Conservation (phyloP, 2,329 filamentous ascomycete genomes). For the Gaeumannomyces tritici region DNA sequence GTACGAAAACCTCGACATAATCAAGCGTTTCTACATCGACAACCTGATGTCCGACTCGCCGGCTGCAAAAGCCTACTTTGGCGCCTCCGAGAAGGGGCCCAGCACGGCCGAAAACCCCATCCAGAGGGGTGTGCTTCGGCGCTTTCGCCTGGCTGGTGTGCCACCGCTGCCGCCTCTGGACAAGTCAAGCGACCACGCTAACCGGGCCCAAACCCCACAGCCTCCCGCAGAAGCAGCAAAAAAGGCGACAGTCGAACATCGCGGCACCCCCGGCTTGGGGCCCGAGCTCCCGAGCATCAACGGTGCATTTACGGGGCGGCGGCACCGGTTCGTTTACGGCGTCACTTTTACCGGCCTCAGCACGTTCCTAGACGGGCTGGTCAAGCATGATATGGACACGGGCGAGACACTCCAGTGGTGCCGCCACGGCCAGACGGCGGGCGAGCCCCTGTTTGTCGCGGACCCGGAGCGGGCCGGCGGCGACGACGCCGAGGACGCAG, state of each 20-base stretch:
- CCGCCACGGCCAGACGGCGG: slow-evolving; percentile 50
- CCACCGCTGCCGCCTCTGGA: not conserved
- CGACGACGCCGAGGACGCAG: slow-evolving; percentile 48
- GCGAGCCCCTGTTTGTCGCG: slow-evolving; percentile 59
- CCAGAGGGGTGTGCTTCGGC: slow-evolving; percentile 1
- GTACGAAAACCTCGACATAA: slow-evolving; percentile 36
- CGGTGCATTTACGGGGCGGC: slow-evolving; percentile 23
- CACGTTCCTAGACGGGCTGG: slow-evolving; percentile 30
- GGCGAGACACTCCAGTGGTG: slow-evolving; percentile 9
- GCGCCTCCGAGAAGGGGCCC: not conserved
- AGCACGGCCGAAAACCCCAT: not conserved
- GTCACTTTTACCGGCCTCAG: slow-evolving; percentile 25
- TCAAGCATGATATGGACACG: slow-evolving; percentile 31
- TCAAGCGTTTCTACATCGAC: slow-evolving; percentile 42
- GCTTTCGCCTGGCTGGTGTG: slow-evolving; percentile 7
- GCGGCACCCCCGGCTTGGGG: not conserved
- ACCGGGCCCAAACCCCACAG: not conserved
- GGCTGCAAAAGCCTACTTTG: slow-evolving; percentile 9
- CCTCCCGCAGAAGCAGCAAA: not conserved
- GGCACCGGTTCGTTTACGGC: slow-evolving; percentile 31
- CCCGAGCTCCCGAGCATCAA: slow-evolving; percentile 33
- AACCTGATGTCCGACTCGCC: slow-evolving; percentile 33
- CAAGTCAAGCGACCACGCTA: not conserved
- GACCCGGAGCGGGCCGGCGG: slow-evolving; percentile 27
- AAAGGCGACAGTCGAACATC: slow-evolving; percentile 2